These are phyloP conservation scores for Hypholoma fasciculare DNA, from an alignment of 768 basidiomycete species.

Conservation along the genomic window DNA sequence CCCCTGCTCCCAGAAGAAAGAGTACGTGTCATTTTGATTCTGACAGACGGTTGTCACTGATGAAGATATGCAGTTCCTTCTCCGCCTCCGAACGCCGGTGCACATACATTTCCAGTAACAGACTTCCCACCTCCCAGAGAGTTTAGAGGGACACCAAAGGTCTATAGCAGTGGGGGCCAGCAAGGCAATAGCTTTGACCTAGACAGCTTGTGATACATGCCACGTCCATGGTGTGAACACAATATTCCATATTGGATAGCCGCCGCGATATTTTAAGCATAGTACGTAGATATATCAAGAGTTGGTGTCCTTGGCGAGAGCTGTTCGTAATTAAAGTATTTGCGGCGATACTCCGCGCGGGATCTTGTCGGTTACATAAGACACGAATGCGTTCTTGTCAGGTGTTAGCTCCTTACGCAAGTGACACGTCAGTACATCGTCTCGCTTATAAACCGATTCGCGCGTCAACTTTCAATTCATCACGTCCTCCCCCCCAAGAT, in stretches of 20 bases:
- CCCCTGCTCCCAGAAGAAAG: constrained; percentile 43
- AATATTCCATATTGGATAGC: neutral
- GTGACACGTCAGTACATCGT: constrained; percentile 51
- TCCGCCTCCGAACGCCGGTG: constrained; percentile 60
- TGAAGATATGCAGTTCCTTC: constrained; percentile 38
- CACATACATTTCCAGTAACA: constrained; percentile 71
- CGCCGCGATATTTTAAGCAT: too few relatives aligned
- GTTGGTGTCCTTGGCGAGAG: neutral
- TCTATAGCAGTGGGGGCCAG: constrained; percentile 65
- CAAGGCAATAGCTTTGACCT: constrained; percentile 75
- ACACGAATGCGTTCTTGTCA: constrained; percentile 6
- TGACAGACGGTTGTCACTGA: constrained; percentile 13
- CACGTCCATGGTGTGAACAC: constrained; percentile 6
- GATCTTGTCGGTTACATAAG: constrained; percentile 22
- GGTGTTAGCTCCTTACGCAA: constrained; percentile 20
- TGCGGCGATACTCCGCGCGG: constrained; percentile 18
- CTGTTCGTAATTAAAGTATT: neutral
- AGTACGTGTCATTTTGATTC: constrained; percentile 38
- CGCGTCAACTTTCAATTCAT: constrained; percentile 13
- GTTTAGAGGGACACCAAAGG: constrained; percentile 49
- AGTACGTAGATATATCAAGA: too few relatives aligned
- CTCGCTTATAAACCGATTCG: constrained; percentile 27
- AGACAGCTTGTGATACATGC: constrained; percentile 28
- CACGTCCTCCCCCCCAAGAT: constrained; percentile 41
- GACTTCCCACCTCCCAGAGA: constrained; percentile 79